Evolutionary conservation across 495 filamentous ascomycete genomes (phyloP), one percentile per base, ranked within the genome.

Genomic region (Schizothecium vesticola): DNA sequence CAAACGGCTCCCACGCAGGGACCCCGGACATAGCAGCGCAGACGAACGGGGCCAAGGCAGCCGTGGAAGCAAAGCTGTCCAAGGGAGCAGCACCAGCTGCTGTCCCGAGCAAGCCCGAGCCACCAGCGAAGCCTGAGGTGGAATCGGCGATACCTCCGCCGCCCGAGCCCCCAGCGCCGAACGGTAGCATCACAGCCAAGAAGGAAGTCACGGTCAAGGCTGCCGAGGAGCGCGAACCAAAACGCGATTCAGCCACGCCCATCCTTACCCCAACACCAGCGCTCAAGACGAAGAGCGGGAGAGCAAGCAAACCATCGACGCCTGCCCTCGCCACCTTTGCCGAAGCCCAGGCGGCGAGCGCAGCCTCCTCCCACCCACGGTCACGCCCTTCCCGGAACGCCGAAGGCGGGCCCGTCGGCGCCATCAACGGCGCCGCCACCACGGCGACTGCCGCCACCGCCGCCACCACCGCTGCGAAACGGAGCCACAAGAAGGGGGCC

Each of bases 401-500:
- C 6, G 72, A 72, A 19, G 56, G 58, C 16, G 59, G 56, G 12
- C 56, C 25, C n/a, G 28, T 29, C 29, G 33, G 56, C 56, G 62
- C 28, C 21, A 12, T 51, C 59, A 57, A 24, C 61, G 23, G 26
- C 13, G 55, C 59, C 36, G 22, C 28, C 24, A 21, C 43, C 26
- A 67, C 56, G n/a, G 64, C 67, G 11, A 64, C 61, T 11, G 25
- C 61, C 21, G 31, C 65, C 19, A 23, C 51, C 3, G 19, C 68
- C 3, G 60, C 61, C 43, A n/a, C 43, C 43, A 51, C 43, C 2
- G 64, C 58, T 3, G 59, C 79, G n/a, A 92, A 91, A 74, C 81
- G 90, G 36, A 87, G 85, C 26, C 87, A 91, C 65, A 93, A 92
- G 79, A 92, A 92, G 77, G 86, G 85, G 0, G 84, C 74, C 9